Base-by-base conservation (phyloP, 305 asterid genomes). In the Solanum hybrid region DNA sequence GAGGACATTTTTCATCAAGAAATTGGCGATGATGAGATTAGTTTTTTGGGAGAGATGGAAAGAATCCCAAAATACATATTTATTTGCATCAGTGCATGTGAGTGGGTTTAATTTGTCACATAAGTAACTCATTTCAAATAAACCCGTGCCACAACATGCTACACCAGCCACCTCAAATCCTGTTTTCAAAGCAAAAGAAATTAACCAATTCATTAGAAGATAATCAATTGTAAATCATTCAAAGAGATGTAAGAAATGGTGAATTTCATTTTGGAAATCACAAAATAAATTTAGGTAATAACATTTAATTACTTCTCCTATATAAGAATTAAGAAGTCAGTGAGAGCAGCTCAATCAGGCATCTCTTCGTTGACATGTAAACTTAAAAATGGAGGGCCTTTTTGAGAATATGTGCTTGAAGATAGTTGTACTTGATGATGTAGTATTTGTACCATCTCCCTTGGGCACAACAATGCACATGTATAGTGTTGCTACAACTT, bases 141-240 rank as follows among this genome's bases (percentile, higher is more conserved):
- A 87, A 72, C 99, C 98, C 10, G 95, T 96, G 89, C 97, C 98
- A 79, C 98, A 96, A 86, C 98, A 96, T 88, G 97, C 97, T 72
- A 36, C 87, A 29, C 91, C 93, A 34, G 93, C 91, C 12, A 89
- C 89, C 32, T 96, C 97, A 89, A 92, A 96, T 46, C 97, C 98
- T 95, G 92, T 22, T 86, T 31, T 24, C 56, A 60, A 12, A 89
- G 31, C 20, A 82, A 81, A 80, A 29, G 3, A 27, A 64, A 64
- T 64, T 64, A 24, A 42, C 14, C 69, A 81, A 40, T 64, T 82
- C 87, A 86, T 14, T 84, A 66, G 12, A 32, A 29, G 6, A 26
- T 71, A 71, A 69, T 69, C 17, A 71, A 71, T 71, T 66, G 29
- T n/a, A 66, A 66, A 9, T 11, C 14, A 66, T 66, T 11, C 29